phyloP scores from a whole-genome alignment of 1,284 basidiomycete genomes.

The Boletus sp. region DNA sequence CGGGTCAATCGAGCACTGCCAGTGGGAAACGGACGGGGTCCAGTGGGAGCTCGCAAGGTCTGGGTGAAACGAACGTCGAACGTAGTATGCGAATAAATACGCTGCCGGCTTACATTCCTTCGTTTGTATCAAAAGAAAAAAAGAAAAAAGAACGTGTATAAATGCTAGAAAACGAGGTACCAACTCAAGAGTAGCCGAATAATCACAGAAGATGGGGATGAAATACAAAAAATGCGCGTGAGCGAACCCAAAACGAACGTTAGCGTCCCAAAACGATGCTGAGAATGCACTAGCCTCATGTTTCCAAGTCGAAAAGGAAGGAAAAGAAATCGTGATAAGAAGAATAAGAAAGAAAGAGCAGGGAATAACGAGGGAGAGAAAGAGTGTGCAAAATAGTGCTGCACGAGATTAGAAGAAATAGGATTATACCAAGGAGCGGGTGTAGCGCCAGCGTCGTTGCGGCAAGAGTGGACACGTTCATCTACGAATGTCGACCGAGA shows the following conservation, averaged over 20 bases:
- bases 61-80: too few relatives aligned
- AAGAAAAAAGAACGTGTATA: background rate
- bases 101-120: slow-evolving; percentile 16
- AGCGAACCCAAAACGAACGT: background rate
- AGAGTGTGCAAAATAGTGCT: slow-evolving; percentile 6
- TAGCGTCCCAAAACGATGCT: slow-evolving; percentile 22
- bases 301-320: background rate
- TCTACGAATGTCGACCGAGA: background rate
- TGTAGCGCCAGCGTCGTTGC: background rate
- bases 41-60: too few relatives aligned
- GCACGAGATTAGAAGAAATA: slow-evolving; percentile 15
- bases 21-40: too few relatives aligned
- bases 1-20: too few relatives aligned
- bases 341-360: slow-evolving; percentile 9
- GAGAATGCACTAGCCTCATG: background rate
- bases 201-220: too few relatives aligned
- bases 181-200: background rate
- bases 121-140: background rate
- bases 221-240: background rate
- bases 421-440: slow-evolving; percentile 14
- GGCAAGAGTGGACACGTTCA: background rate
- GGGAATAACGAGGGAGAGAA: slow-evolving; percentile 13
- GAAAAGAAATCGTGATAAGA: background rate
- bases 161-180: background rate
- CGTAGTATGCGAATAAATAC: slow-evolving; percentile 7